phyloP scores from a whole-genome alignment of 306 rosid species.

The Sphenostylis stenocarpa region DNA sequence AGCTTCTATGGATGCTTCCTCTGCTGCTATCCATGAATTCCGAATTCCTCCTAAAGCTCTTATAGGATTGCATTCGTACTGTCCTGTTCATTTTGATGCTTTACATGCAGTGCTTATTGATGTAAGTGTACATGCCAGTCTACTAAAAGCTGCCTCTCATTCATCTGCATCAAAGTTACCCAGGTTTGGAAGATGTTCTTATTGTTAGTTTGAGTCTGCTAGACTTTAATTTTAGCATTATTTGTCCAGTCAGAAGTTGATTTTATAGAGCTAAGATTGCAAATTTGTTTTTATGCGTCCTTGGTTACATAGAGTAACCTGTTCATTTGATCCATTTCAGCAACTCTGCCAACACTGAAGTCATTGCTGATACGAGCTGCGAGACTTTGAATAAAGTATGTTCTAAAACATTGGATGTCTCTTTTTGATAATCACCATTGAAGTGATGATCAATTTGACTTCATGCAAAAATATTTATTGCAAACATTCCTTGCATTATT shows the following conservation, averaged over 20 bases:
- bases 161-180: slow-evolving; percentile 46
- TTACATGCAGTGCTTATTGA: slow-evolving; percentile 86
- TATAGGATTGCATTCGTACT: slow-evolving; percentile 83
- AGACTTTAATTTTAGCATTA: slow-evolving; percentile 4
- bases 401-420: slow-evolving; percentile 21
- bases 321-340: slow-evolving; percentile 47
- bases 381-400: slow-evolving; percentile 52
- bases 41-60: slow-evolving; percentile 87
- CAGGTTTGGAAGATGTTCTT: slow-evolving; percentile 64
- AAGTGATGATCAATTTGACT: slow-evolving; percentile 22
- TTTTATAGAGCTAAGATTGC: slow-evolving; percentile 21
- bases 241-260: slow-evolving; percentile 13
- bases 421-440: slow-evolving; percentile 13
- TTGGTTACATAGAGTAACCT: slow-evolving; percentile 28
- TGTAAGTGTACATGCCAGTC: slow-evolving; percentile 68
- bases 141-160: slow-evolving; percentile 52
- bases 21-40: slow-evolving; percentile 83
- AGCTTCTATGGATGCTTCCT: slow-evolving; percentile 54
- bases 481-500: neutral
- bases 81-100: slow-evolving; percentile 83
- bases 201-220: slow-evolving; percentile 23
- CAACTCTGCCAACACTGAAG: slow-evolving; percentile 39
- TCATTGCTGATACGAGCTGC: slow-evolving; percentile 30
- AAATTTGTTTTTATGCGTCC: neutral
- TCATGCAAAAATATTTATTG: slow-evolving; percentile 10